Base-by-base conservation (phyloP, 345 rosid species). In the Leavenworthia alabamica region DNA sequence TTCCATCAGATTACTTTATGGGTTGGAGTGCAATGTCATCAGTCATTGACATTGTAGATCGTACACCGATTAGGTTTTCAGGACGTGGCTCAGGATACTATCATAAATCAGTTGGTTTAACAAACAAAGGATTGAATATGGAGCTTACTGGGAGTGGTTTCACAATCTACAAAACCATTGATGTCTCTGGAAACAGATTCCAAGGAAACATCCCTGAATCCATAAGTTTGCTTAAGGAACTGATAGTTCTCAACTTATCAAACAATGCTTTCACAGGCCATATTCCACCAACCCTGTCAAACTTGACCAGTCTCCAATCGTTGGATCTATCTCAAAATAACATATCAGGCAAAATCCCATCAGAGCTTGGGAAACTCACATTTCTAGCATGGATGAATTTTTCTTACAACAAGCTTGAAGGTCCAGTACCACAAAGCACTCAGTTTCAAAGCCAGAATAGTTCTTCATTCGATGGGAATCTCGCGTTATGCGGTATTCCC, bases 371-470 rank as follows among this genome's bases (percentile, higher is more conserved):
- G 2, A 55, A 40, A 13, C 64, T 70, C 17, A 41, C 56, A 5
- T 71, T 66, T 53, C 17, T 65, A 0, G 65, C 8, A 0, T 2
- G 35, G 13, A 62, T 62, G 41, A 62, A 53, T 35, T 46, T 70
- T 28, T 70, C 74, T 1, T 54, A 36, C 58, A 70, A 70, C 44
- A 16, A 0, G 14, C 68, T 62, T 8, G 22, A 46, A 52, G 74
- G 74, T 20, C 58, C 49, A 54, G 46, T 70, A 4, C 74, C 74
- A 17, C 51, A 46, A 16, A 29, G 37, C 6, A 70, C 64, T 45
- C 74, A 70, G 20, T 16, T 70, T 62, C 49, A 37, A 28, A 55
- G 62, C 27, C 69, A 70, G 13, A 8, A 14, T n/a, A 62, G 8
- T 11, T 70, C 69, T 27, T 36, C 74, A 0, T 62, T 70, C 8